Evolutionary conservation across 805 yeast genomes (phyloP).

Genomic region (Lipomyces lipofer): DNA sequence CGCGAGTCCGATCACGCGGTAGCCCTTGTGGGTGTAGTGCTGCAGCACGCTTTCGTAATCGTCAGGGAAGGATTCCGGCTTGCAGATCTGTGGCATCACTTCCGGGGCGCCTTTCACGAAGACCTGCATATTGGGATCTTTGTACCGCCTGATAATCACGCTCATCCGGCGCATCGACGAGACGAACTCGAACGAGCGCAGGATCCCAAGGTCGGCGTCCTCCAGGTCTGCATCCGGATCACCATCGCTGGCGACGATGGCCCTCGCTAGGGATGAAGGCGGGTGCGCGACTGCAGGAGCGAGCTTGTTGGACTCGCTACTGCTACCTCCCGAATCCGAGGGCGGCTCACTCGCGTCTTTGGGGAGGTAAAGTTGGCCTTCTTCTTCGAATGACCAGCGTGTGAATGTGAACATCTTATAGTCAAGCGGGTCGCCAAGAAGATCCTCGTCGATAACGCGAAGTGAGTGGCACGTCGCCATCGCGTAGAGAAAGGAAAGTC

Average conservation of each 20-base stretch:
- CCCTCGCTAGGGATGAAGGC: conserved; percentile 11
- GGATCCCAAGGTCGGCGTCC: conserved; percentile 44
- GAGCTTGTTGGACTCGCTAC: conserved; percentile 45
- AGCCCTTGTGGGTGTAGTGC: conserved; percentile 89
- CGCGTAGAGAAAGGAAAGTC: conserved; percentile 44
- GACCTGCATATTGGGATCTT: conserved; percentile 47
- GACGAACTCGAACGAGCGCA: conserved; percentile 74
- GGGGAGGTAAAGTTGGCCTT: conserved; percentile 45
- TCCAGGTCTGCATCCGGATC: conserved; percentile 4
- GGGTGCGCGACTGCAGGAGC: conserved; percentile 49
- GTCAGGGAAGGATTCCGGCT: conserved; percentile 66
- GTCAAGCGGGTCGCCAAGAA: conserved; percentile 94
- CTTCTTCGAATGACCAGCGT: conserved; percentile 73
- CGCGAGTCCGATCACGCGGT: conserved; percentile 94
- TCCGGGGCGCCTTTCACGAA: conserved; percentile 98
- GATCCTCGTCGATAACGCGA: conserved; percentile 70
- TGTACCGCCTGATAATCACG: conserved; percentile 59
- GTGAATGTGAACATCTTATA: conserved; percentile 91
- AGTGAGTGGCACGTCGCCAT: conserved; percentile 87
- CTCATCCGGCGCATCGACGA: conserved; percentile 88
- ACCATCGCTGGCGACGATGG: conserved; percentile 38
- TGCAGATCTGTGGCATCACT: conserved; percentile 77
- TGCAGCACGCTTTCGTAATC: conserved; percentile 74
- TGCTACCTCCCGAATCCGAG: conserved; percentile 42
- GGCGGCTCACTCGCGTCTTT: conserved; percentile 41